Percentiles rank a stretch among this genome's conserved stretches.
Evolutionary conservation across 352 stramenopile genomes (phyloP).

Genomic region (Phytopythium oedochilum): DNA sequence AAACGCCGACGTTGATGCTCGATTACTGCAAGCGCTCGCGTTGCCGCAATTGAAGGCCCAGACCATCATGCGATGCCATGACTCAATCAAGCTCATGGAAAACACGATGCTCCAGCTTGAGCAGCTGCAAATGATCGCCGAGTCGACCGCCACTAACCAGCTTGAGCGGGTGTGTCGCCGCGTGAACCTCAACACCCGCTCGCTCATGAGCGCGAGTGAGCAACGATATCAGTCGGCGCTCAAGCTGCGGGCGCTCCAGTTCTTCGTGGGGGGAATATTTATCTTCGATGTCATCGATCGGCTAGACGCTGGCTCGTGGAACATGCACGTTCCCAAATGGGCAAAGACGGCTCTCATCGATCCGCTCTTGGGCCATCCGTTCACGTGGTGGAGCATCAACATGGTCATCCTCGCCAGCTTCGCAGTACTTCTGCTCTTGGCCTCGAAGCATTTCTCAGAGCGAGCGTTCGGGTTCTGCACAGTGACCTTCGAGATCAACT

Average conservation of each 20-base stretch:
- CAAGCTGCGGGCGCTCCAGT: conserved; percentile 88
- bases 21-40: conserved; percentile 91
- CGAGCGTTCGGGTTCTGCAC: conserved; percentile 84
- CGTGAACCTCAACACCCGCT: conserved; percentile 87
- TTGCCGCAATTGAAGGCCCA: conserved; percentile 85
- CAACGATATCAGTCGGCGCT: conserved; percentile 58
- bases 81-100: conserved; percentile 95
- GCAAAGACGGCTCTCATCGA: conserved; percentile 32
- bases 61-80: conserved; percentile 90
- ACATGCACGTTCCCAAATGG: conserved; percentile 86
- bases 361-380: conserved; percentile 40
- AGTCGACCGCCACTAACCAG: conserved; percentile 88
- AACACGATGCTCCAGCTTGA: conserved; percentile 92
- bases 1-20: conserved; percentile 36
- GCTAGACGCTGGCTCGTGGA: conserved; percentile 90
- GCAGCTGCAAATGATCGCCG: conserved; percentile 91
- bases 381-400: conserved; percentile 90
- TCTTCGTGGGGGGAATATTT: conserved; percentile 91
- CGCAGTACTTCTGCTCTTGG: conserved; percentile 31
- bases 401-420: conserved; percentile 78
- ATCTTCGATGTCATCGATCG: conserved; percentile 95
- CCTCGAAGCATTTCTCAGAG: conserved; percentile 43
- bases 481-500: conserved; percentile 69
- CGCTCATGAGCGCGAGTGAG: conserved; percentile 78
- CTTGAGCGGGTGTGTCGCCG: conserved; percentile 85